Base-by-base conservation (phyloP, 2,329 filamentous ascomycete species). In the Pseudohalonectria lignicola region DNA sequence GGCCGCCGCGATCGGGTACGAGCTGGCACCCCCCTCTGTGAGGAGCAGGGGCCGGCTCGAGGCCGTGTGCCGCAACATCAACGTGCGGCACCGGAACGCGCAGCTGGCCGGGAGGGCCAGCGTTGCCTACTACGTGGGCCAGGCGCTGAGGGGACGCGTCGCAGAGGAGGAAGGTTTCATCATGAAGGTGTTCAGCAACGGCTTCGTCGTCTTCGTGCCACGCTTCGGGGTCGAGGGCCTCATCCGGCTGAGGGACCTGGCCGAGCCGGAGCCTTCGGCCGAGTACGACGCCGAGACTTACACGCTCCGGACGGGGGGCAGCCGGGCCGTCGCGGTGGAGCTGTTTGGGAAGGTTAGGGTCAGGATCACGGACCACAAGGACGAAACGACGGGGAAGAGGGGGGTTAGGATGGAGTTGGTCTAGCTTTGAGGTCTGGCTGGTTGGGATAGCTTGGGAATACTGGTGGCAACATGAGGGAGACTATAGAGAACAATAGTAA, bases 21-120 rank as follows among this genome's bases (percentile, higher is more conserved):
- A 88, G 64, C 69, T 80, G 29, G 71, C 92, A n/a, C 82, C 93
- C 54, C 72, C 86, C 7, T 81, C 79, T 34, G 74, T 93, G 41
- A 82, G 86, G 53, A 86, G 82, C 48, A 82, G 86, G 46, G 77
- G 79, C 47, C 86, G 87, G 49, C 79, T 98, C 40, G 88, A 96
- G 60, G 84, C 79, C 41, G 86, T 98, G 18, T 96, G 92, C 73
- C 88, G 87, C 61, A 98, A 98, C 64, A 95, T 98, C 73, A 98
- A 98, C 60, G 80, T 92, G 41, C 81, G 92, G 7, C 92, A 98
- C 60, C 86, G 92, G 53, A 98, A 98, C 60, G 92, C 92, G 23
- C 92, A 98, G 62, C 82, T 94, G 62, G 92, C 92, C 3, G 90
- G 90, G 26, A 79, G 92, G 42, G 90, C 92, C 19, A 92, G 83